These are phyloP conservation scores for Colletotrichum scovillei DNA, from an alignment of 2,329 filamentous ascomycete species.

Conservation along the genomic window DNA sequence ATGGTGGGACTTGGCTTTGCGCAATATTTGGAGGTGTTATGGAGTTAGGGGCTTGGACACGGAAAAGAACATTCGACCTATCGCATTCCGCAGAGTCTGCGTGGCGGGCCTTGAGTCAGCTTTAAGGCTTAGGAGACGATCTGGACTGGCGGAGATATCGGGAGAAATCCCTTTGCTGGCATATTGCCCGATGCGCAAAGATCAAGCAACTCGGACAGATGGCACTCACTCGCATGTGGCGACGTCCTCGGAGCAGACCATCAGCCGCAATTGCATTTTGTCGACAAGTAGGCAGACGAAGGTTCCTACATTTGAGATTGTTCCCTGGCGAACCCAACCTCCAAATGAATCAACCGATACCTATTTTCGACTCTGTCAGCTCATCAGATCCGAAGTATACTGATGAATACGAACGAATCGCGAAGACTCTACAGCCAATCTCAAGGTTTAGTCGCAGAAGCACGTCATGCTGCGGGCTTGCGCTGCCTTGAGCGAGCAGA, in stretches of 20 bases:
- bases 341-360: background rate
- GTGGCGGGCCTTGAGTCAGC: conserved; percentile 18
- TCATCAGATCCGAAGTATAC: conserved; percentile 9
- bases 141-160: background rate
- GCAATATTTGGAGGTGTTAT: conserved; percentile 26
- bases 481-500: conserved; percentile 27
- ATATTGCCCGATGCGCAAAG: background rate
- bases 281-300: background rate
- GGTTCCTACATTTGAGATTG: background rate
- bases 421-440: background rate
- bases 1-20: conserved; percentile 10
- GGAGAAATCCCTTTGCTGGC: conserved; percentile 1
- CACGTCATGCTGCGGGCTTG: conserved; percentile 16
- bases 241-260: background rate
- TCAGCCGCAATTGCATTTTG: background rate
- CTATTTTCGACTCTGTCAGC: conserved; percentile 25
- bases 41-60: conserved; percentile 22
- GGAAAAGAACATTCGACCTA: background rate
- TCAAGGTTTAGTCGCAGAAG: conserved; percentile 15
- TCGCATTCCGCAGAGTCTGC: background rate
- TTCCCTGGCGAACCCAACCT: background rate
- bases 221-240: background rate
- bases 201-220: background rate
- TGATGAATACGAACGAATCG: background rate
- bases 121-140: background rate